phyloP scores from a whole-genome alignment of 2,329 filamentous ascomycete species.

The Alternaria infectoria region DNA sequence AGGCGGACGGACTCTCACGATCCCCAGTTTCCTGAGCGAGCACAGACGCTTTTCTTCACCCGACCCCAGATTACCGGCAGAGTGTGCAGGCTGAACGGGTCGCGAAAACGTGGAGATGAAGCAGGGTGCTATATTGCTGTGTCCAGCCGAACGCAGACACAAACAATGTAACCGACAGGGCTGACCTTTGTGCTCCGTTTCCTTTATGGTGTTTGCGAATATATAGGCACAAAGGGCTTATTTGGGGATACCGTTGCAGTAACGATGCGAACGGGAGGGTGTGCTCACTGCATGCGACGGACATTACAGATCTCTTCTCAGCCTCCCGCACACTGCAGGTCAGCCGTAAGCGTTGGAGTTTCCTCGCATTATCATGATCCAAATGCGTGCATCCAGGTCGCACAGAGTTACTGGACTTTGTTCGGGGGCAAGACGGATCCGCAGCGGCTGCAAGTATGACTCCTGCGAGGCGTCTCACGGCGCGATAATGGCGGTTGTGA shows the following conservation, averaged over 20 bases:
- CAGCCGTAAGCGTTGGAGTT: slow-evolving; percentile 17
- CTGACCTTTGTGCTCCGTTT: slow-evolving; percentile 8
- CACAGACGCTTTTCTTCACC: slow-evolving; percentile 9
- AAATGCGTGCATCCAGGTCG: slow-evolving; percentile 1
- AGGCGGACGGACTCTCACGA: slow-evolving; percentile 2
- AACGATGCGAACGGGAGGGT: slow-evolving; percentile 24
- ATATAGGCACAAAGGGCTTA: neutral
- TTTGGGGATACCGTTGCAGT: neutral
- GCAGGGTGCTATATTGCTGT: neutral
- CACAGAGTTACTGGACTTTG: slow-evolving; percentile 8
- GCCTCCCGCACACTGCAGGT: slow-evolving; percentile 27
- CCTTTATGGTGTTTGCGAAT: neutral
- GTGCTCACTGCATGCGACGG: slow-evolving; percentile 41
- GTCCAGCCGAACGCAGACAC: slow-evolving; percentile 11
- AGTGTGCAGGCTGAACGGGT: slow-evolving; percentile 17
- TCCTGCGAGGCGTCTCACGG: neutral
- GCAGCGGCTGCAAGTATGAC: slow-evolving; percentile 8
- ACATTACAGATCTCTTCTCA: slow-evolving; percentile 36
- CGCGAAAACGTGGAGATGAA: slow-evolving; percentile 10
- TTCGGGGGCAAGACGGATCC: slow-evolving; percentile 3
- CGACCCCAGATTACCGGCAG: slow-evolving; percentile 21
- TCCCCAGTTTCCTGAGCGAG: slow-evolving; percentile 12
- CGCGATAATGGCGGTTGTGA: slow-evolving; percentile 2
- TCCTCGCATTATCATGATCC: neutral
- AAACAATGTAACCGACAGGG: slow-evolving; percentile 5